A percentile compares a stretch with the other conserved stretches of the same genome.
phyloP scores from a whole-genome alignment of 2,329 filamentous ascomycete species.

The Colletotrichum theobromicola region DNA sequence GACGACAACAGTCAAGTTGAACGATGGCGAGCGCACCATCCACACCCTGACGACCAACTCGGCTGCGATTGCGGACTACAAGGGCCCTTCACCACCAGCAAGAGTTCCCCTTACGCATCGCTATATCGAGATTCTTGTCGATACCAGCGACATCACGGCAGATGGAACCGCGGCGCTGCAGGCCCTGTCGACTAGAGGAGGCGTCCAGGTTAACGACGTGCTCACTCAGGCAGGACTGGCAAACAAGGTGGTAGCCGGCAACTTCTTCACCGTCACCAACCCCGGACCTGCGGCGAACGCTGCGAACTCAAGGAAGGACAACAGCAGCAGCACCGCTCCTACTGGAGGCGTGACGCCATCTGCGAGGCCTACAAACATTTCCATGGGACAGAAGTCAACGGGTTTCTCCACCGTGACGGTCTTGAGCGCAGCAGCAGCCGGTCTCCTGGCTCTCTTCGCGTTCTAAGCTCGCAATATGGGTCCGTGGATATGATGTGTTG shows the following conservation, averaged over 20 bases:
- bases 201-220: constrained; percentile 34
- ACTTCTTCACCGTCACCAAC: constrained; percentile 44
- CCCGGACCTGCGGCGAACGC: constrained; percentile 20
- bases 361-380: background rate
- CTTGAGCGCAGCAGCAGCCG: background rate
- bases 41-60: constrained; percentile 1
- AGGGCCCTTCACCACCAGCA: constrained; percentile 40
- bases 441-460: background rate
- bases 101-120: constrained; percentile 39
- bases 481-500: background rate
- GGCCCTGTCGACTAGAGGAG: constrained; percentile 30
- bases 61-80: constrained; percentile 28
- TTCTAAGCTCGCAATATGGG: background rate
- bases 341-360: background rate
- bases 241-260: constrained; percentile 38
- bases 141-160: constrained; percentile 33
- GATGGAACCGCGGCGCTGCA: constrained; percentile 27
- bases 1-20: background rate
- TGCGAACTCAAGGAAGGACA: background rate
- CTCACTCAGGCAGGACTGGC: constrained; percentile 34
- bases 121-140: constrained; percentile 42
- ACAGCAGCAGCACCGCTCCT: background rate
- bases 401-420: background rate
- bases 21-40: background rate
- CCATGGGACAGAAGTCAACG: background rate